Percentiles rank a stretch among this genome's conserved stretches.
These are phyloP conservation scores for Rosa hybrid DNA, from an alignment of 331 rosid species.

Conservation along the genomic window DNA sequence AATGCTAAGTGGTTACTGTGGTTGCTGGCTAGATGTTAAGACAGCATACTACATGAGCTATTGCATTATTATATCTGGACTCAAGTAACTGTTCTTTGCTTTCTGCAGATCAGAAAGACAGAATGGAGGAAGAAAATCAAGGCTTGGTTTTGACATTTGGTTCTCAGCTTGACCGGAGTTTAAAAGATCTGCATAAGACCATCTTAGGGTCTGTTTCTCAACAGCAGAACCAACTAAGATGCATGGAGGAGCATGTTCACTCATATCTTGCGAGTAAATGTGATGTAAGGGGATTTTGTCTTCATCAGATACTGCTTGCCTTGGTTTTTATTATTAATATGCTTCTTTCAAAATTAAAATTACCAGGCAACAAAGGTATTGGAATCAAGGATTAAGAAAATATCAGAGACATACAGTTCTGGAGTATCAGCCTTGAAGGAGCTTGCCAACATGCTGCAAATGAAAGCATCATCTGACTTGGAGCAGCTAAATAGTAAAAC, in stretches of 20 bases:
- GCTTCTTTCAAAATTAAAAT: conserved; percentile 10
- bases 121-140: conserved; percentile 69
- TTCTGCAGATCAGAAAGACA: conserved; percentile 66
- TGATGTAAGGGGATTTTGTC: conserved; percentile 57
- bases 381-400: conserved; percentile 69
- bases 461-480: conserved; percentile 68
- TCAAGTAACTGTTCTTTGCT: background rate
- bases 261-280: conserved; percentile 64
- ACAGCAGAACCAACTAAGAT: conserved; percentile 68
- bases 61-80: background rate
- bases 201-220: conserved; percentile 73
- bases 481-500: conserved; percentile 58
- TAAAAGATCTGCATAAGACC: conserved; percentile 65
- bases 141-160: conserved; percentile 60
- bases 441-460: conserved; percentile 56
- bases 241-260: conserved; percentile 71
- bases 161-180: conserved; percentile 62
- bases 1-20: background rate
- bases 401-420: conserved; percentile 57
- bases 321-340: conserved; percentile 7
- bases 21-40: background rate
- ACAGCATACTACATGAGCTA: background rate
- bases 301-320: conserved; percentile 11
- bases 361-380: conserved; percentile 68
- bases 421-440: conserved; percentile 67